These are phyloP conservation scores for Penicillium verhagenii DNA, from an alignment of 495 filamentous ascomycete genomes.

Conservation along the genomic window DNA sequence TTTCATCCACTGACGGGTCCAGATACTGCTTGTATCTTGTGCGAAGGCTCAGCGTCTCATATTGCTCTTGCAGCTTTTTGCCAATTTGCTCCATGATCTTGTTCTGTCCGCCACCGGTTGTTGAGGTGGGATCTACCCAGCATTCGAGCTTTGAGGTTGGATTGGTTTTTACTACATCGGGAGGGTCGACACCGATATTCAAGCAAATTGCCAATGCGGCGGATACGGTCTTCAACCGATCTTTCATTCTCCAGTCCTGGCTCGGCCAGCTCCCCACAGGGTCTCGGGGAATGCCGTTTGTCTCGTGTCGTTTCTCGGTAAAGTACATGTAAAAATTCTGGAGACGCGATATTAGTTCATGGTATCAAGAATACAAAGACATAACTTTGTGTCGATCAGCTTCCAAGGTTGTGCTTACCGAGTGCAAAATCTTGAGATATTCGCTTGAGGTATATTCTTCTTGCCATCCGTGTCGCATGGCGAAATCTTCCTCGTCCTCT, in stretches of 20 bases:
- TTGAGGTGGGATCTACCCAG: conserved; percentile 88
- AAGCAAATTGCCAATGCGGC: conserved; percentile 91
- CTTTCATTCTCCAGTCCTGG: conserved; percentile 95
- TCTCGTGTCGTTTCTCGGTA: conserved; percentile 95
- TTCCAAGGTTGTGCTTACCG: conserved; percentile 46
- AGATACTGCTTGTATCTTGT: conserved; percentile 96
- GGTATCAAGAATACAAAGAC: neutral
- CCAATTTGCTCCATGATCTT: conserved; percentile 94
- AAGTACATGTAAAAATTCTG: conserved; percentile 95
- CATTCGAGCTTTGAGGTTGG: conserved; percentile 92
- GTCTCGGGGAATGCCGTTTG: conserved; percentile 84
- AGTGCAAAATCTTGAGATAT: conserved; percentile 56
- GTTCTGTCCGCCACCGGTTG: conserved; percentile 61
- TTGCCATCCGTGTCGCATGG: conserved; percentile 63
- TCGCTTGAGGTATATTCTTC: conserved; percentile 59
- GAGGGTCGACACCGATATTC: conserved; percentile 96
- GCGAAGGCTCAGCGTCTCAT: conserved; percentile 88
- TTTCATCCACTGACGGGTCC: conserved; percentile 95
- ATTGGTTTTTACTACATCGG: conserved; percentile 91
- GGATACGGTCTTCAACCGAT: conserved; percentile 93
- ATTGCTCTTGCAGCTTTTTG: conserved; percentile 91
- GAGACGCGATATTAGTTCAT: conserved; percentile 14
- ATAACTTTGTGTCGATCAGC: neutral
- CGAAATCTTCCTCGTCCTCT: conserved; percentile 51
- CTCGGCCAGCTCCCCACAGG: conserved; percentile 58